Evolutionary conservation across 306 rosid species (phyloP), one percentile per base, ranked within the genome.

Genomic region (Cucumis melo): DNA sequence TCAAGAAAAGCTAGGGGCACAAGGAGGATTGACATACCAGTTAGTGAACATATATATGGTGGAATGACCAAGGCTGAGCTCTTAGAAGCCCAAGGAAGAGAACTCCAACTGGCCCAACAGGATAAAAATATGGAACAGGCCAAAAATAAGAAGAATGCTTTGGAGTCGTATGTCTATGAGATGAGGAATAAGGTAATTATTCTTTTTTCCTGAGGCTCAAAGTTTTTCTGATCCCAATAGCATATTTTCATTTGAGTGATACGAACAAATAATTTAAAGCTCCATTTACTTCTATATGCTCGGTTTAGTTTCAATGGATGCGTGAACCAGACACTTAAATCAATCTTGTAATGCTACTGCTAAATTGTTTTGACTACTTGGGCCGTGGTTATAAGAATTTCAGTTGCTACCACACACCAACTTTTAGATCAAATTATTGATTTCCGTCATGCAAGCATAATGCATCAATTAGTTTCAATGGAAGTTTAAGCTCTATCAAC

Each of bases 161-260:
- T 95, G 81, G 99, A 95, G 82, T 92, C 99, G 46, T 95, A 90
- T 48, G 97, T 95, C 68, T 95, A 95, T 84, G 98, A 95, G 24
- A 95, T 84, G 91, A 87, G 98, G 81, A 92, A 82, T 82, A 95
- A 95, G 98, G 99, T 95, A 88, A 70, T 44, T 55, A 53, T 57
- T 78, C 53, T 79, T 39, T 80, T 73, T 55, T 77, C 56, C 71
- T 76, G 75, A 58, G 66, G 72, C 58, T 20, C 42, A 41, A 41
- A 65, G 42, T 62, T 77, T 75, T 73, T 63, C 10, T 34, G 11
- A 16, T 34, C 6, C 70, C 13, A 34, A 7, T 38, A 5, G 41
- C 3, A 0, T 14, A 48, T 21, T 59, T 78, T 17, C 65, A 50
- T 41, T 73, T 32, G 23, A 73, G 39, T 51, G 15, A 16, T 73